phyloP scores from a whole-genome alignment of 192 early-diverging fungal species.

The Coemansia sp. region DNA sequence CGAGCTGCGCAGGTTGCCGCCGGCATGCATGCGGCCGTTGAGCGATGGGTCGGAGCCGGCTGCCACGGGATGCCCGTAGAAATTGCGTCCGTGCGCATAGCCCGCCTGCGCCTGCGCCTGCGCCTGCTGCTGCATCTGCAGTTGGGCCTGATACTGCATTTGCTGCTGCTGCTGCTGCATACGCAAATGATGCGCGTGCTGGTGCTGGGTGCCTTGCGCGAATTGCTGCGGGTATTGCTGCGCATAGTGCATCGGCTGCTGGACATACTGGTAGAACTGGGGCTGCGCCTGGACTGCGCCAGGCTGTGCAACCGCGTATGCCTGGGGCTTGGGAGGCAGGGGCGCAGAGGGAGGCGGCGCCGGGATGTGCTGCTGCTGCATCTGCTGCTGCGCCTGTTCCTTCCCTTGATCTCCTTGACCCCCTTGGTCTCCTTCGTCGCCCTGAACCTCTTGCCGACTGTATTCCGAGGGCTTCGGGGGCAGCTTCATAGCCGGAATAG shows the following conservation, averaged over 20 bases:
- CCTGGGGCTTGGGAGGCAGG: constrained; percentile 5
- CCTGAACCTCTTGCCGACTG: background rate
- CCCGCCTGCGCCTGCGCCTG: background rate
- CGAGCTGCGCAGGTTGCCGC: constrained; percentile 39
- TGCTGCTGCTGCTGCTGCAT: background rate
- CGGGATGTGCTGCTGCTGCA: constrained; percentile 8
- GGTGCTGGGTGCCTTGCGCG: too few species aligned
- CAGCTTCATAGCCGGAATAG: constrained; percentile 9
- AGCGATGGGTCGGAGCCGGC: constrained; percentile 49
- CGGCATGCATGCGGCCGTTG: constrained; percentile 42
- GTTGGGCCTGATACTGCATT: constrained; percentile 2
- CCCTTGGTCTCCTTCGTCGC: background rate
- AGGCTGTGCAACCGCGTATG: background rate
- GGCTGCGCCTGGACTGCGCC: background rate
- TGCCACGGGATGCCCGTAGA: constrained; percentile 36
- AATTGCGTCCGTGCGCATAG: constrained; percentile 6
- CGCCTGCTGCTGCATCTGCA: background rate
- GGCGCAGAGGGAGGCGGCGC: background rate
- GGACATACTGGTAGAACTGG: background rate
- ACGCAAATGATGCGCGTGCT: background rate
- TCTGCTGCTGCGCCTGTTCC: background rate
- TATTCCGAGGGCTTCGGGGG: constrained; percentile 30
- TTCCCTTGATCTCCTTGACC: too few species aligned
- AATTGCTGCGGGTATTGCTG: constrained; percentile 7
- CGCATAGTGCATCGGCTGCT: background rate